Percentiles rank a stretch among this genome's conserved stretches.
phyloP scores from a whole-genome alignment of 1,284 basidiomycete species.

The Inonotus obliquus region DNA sequence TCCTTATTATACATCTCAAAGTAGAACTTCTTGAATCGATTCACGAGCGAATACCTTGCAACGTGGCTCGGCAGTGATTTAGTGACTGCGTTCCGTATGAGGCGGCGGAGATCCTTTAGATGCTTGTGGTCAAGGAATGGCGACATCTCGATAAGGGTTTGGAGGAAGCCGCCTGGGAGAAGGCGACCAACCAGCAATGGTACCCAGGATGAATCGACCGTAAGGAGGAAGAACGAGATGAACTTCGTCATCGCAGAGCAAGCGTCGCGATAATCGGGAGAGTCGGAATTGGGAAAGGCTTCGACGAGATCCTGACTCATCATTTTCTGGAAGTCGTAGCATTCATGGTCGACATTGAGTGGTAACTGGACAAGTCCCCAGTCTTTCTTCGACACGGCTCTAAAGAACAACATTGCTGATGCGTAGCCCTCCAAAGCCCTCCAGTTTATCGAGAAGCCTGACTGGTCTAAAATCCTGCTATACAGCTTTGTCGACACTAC shows the following conservation, averaged over 20 bases:
- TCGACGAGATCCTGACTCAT: background rate
- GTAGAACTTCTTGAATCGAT: background rate
- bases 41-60: background rate
- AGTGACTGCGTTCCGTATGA: background rate
- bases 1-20: background rate
- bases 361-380: background rate
- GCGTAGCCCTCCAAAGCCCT: background rate
- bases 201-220: background rate
- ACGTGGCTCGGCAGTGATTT: background rate
- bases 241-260: background rate
- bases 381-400: background rate
- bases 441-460: background rate
- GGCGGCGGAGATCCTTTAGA: background rate
- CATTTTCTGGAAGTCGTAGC: background rate
- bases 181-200: background rate
- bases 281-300: background rate
- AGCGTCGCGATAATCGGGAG: background rate
- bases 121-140: background rate
- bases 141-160: background rate
- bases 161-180: background rate
- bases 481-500: background rate
- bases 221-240: background rate
- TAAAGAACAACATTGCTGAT: background rate
- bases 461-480: background rate
- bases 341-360: background rate